Evolutionary conservation across 2,329 filamentous ascomycete species (phyloP), one percentile per base, ranked within the genome.

Genomic region (Spiromastix sp.): DNA sequence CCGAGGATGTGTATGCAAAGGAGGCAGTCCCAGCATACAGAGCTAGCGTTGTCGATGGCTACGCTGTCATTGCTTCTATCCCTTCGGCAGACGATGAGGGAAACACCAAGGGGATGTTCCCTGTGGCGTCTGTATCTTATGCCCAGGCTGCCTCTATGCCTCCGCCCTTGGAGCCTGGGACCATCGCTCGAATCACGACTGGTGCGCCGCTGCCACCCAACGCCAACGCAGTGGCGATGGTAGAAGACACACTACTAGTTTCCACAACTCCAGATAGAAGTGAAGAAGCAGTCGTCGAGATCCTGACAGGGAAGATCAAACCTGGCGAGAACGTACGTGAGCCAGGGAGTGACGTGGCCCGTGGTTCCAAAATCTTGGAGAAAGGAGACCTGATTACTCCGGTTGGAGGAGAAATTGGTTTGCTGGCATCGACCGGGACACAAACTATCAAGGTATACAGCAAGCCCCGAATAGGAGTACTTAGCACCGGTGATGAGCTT

Each of bases 31-130:
- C 91, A 0, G 91, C 89, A 0, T 98, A 93, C 61, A 71, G 86
- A 39, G 91, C 91, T 12, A 96, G 89, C 53, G 96, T 95, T 26
- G 91, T 98, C 1, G 91, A 98, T 56, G 91, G 91, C 1, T 98
- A 98, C 52, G 91, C 91, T 2, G 74, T 93, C 1, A 77, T 87
- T 24, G 79, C 57, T 37, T 57, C 49, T 9, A 54, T 50, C 43
- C 55, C 42, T 4, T 70, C 72, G 35, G 62, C 64, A 19, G 67
- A 75, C 21, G 66, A 74, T 26, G 75, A 71, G 1, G 54, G 55
- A 1, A 75, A 71, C 32, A 72, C 84, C 32, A 84, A 81, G 48
- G 87, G 89, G 0, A 63, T 79, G 1, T 96, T 91, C 51, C 86
- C 89, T 1, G 89, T 98, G 10, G 78, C 81, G 1, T 80, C 83